Conservation (phyloP, 2,329 filamentous ascomycete genomes). For the Colletotrichum sp. region DNA sequence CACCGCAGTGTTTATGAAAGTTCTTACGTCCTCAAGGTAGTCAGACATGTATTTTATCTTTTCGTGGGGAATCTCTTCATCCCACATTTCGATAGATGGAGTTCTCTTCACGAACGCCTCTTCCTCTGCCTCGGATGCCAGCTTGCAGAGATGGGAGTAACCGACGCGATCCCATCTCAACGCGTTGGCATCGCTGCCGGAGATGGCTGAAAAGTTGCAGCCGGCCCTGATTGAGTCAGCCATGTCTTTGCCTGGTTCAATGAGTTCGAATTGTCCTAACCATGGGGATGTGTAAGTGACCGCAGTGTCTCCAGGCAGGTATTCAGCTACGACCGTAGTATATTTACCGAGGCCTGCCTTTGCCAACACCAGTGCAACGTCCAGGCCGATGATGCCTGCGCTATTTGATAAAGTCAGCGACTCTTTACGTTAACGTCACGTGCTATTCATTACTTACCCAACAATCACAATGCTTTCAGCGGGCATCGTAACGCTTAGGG, state of each 20-base stretch:
- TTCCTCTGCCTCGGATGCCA: constrained; percentile 33
- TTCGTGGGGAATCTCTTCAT: constrained; percentile 37
- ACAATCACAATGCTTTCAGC: constrained; percentile 25
- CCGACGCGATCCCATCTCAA: constrained; percentile 45
- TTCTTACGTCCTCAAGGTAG: constrained; percentile 44
- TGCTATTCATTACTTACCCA: constrained; percentile 20
- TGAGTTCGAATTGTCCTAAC: constrained; percentile 20
- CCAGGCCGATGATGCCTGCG: constrained; percentile 43
- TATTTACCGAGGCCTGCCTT: constrained; percentile 34
- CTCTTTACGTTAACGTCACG: neutral
- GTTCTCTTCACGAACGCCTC: constrained; percentile 40
- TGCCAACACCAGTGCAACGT: constrained; percentile 41
- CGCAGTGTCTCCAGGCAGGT: constrained; percentile 44
- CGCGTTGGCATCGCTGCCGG: constrained; percentile 43
- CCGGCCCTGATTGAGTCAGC: constrained; percentile 35
- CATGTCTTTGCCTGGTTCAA: neutral
- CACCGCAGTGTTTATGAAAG: neutral
- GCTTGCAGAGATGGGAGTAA: constrained; percentile 38
- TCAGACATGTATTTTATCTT: constrained; percentile 45
- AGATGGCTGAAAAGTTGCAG: constrained; percentile 50
- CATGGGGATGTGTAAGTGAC: constrained; percentile 46
- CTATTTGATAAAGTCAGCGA: constrained; percentile 20
- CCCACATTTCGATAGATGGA: constrained; percentile 44
- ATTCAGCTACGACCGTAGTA: constrained; percentile 42
- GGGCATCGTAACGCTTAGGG: neutral